Evolutionary conservation across 345 rosid species (phyloP), one percentile per base, ranked within the genome.

Genomic region (Eutrema japonicum): DNA sequence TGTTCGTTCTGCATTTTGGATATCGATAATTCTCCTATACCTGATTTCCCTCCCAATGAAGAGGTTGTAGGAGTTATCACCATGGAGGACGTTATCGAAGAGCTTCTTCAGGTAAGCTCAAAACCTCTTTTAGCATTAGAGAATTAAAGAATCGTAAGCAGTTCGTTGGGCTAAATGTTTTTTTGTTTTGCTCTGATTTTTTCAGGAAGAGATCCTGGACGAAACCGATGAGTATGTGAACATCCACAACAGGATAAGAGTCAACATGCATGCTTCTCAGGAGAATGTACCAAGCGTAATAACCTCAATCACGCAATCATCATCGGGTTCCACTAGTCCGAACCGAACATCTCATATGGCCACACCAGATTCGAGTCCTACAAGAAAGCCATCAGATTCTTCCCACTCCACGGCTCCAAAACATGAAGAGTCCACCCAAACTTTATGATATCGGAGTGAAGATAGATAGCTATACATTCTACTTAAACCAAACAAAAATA

Each of bases 21-120:
- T 68, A 66, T 94, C 33, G 92, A 85, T 81, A 91, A 89, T 77
- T 64, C 79, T 64, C 84, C 93, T 5, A 69, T 89, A 62, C 95
- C 91, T 13, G 85, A 86, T 68, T 89, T 86, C 76, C 85, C 89
- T 22, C 61, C 79, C 45, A 80, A 80, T 82, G 95, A 91, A 78
- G 85, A 85, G 73, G 97, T 87, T 13, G 96, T 91, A 66, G 97
- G 97, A 74, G 96, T 91, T 50, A 94, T 94, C 70, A 81, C 91
- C 57, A 87, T 91, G 98, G 98, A 94, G 73, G 98, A 94, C 63
- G 97, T 94, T 62, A 94, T 94, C 40, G 95, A 94, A 85, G 98
- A 94, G 82, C 97, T 94, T 84, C 96, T 94, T 78, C 93, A 89
- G 96, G 97, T 91, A 36, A 65, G 84, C 74, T 69, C 6, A 52